These are phyloP conservation scores for Yarrowia porcina DNA, from an alignment of 805 yeast species.

Conservation along the genomic window DNA sequence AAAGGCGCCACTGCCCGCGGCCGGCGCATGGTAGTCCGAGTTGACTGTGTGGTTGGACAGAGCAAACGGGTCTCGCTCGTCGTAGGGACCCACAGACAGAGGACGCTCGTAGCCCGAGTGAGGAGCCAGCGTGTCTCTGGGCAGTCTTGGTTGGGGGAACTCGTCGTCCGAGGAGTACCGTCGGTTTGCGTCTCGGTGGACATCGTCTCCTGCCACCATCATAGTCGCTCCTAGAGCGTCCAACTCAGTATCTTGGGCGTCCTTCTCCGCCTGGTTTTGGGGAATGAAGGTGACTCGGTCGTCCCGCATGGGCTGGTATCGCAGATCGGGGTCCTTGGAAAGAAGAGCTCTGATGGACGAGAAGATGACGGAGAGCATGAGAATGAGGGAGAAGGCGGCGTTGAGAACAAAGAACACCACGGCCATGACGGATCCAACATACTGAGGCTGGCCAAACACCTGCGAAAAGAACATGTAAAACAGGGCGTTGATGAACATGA, in stretches of 20 bases:
- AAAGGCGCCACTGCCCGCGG: conserved; percentile 20
- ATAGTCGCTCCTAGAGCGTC: conserved; percentile 62
- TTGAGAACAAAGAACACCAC: conserved; percentile 84
- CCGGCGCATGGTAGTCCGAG: not conserved
- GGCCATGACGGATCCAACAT: conserved; percentile 90
- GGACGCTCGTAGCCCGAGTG: conserved; percentile 8
- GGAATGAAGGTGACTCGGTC: conserved; percentile 90
- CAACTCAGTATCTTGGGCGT: conserved; percentile 51
- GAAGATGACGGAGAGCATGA: conserved; percentile 79
- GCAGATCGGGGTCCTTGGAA: conserved; percentile 88
- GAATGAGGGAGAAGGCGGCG: conserved; percentile 80
- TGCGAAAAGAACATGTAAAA: conserved; percentile 87
- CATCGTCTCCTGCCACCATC: conserved; percentile 13
- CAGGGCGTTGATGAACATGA: conserved; percentile 76
- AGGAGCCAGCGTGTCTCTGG: conserved; percentile 11
- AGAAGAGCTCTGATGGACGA: conserved; percentile 82
- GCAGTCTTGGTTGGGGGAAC: conserved; percentile 18
- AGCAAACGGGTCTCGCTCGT: conserved; percentile 7
- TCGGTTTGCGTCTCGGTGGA: not conserved
- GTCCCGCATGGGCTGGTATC: conserved; percentile 95
- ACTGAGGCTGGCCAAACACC: conserved; percentile 75
- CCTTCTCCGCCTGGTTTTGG: conserved; percentile 33
- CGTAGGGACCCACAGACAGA: conserved; percentile 1
- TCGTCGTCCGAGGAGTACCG: conserved; percentile 20
- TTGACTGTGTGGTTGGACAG: conserved; percentile 13